These are phyloP conservation scores for Dalechampia spathulata DNA, from an alignment of 441 rosid species.

Conservation along the genomic window DNA sequence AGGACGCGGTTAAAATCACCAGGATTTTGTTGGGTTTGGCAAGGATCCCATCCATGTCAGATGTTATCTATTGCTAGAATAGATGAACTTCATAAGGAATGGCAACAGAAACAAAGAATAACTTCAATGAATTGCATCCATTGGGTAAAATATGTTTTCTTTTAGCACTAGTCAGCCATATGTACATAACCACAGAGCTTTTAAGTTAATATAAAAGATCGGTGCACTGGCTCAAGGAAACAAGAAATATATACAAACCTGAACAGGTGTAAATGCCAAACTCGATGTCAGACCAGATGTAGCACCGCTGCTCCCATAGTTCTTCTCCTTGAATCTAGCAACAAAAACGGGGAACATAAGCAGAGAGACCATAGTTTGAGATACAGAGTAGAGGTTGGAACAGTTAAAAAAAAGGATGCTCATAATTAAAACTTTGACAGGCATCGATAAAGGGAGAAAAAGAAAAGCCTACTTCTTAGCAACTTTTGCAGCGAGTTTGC, in stretches of 20 bases:
- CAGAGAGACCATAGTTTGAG: not conserved
- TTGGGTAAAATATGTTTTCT: not conserved
- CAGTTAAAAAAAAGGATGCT: not conserved
- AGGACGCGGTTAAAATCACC: not conserved
- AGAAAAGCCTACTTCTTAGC: constrained; percentile 55
- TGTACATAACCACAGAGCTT: not conserved
- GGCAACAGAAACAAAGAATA: not conserved
- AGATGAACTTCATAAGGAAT: not conserved
- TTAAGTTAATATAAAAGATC: not conserved
- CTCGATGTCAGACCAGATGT: constrained; percentile 94
- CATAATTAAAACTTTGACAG: not conserved
- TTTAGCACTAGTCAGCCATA: not conserved
- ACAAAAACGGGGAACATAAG: not conserved
- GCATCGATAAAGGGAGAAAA: not conserved
- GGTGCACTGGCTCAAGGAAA: not conserved
- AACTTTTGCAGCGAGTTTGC: constrained; percentile 89
- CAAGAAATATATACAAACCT: constrained; percentile 35
- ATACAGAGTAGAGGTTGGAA: not conserved
- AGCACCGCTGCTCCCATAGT: constrained; percentile 70
- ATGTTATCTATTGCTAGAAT: too few species aligned
- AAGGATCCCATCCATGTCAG: too few species aligned
- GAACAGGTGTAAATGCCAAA: constrained; percentile 92
- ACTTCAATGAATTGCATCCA: not conserved
- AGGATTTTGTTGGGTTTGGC: too few species aligned
- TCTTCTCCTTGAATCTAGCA: constrained; percentile 62